A percentile compares a stretch with the other conserved stretches of the same genome.
These are phyloP conservation scores for Moesziomyces globuligerus DNA, from an alignment of 1,284 basidiomycete species.

Conservation along the genomic window DNA sequence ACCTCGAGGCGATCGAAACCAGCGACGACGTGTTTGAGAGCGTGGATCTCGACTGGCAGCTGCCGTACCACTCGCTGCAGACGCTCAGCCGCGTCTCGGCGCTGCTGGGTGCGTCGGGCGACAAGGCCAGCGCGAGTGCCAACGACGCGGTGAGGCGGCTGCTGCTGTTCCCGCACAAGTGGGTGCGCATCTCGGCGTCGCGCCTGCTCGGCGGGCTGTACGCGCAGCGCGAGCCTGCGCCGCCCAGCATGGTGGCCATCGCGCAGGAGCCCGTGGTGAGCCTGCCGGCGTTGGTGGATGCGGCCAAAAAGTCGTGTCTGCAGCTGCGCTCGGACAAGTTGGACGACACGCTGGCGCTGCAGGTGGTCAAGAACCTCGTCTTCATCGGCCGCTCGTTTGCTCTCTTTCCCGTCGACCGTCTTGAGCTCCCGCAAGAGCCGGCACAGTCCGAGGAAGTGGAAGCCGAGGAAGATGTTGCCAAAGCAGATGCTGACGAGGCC, in stretches of 20 bases:
- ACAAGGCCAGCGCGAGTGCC: slow-evolving; percentile 4
- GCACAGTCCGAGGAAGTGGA: slow-evolving; percentile 14
- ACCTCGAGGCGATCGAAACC: slow-evolving; percentile 48
- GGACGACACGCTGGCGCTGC: slow-evolving; percentile 80
- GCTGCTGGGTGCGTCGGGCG: slow-evolving; percentile 6
- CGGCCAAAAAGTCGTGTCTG: slow-evolving; percentile 79
- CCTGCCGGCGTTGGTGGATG: slow-evolving; percentile 73
- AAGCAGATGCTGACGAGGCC: slow-evolving; percentile 51
- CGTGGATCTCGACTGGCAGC: slow-evolving; percentile 77
- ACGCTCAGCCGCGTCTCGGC: slow-evolving; percentile 24
- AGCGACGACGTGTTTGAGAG: slow-evolving; percentile 69
- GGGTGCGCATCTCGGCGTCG: slow-evolving; percentile 87
- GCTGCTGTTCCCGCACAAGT: slow-evolving; percentile 89
- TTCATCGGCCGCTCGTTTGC: slow-evolving; percentile 78
- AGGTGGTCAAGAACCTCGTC: slow-evolving; percentile 93
- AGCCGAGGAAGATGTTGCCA: slow-evolving; percentile 18
- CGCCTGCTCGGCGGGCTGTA: slow-evolving; percentile 81
- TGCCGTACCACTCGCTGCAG: slow-evolving; percentile 78
- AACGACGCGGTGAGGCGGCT: slow-evolving; percentile 74
- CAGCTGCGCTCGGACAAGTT: slow-evolving; percentile 85
- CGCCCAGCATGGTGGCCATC: slow-evolving; percentile 38
- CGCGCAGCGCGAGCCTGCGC: slow-evolving; percentile 21
- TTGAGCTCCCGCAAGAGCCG: slow-evolving; percentile 5
- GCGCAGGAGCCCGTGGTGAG: slow-evolving; percentile 70
- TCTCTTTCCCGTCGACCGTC: slow-evolving; percentile 29